These are phyloP conservation scores for Achaetomium macrosporum DNA, from an alignment of 2,329 filamentous ascomycete species.

Conservation along the genomic window DNA sequence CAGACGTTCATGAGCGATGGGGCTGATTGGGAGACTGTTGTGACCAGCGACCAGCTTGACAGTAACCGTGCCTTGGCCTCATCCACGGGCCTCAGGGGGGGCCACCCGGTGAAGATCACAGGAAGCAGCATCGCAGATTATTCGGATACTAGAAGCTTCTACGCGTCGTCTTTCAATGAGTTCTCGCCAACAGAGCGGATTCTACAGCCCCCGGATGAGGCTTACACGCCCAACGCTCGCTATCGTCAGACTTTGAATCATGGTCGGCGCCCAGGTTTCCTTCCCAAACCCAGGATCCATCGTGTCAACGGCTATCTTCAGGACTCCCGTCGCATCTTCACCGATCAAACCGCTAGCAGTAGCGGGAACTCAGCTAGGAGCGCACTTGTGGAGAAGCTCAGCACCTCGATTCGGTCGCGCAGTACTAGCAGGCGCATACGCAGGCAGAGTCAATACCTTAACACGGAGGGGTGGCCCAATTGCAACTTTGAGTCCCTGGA, in stretches of 20 bases:
- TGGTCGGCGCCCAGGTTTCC: slow-evolving; percentile 26
- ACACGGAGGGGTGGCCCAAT: background rate
- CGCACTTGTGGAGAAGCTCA: slow-evolving; percentile 18
- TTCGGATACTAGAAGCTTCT: slow-evolving; percentile 32
- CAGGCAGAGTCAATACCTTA: background rate
- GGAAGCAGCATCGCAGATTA: slow-evolving; percentile 25
- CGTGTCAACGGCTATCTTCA: slow-evolving; percentile 30
- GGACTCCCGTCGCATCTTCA: slow-evolving; percentile 20
- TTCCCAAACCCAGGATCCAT: slow-evolving; percentile 28
- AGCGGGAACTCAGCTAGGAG: slow-evolving; percentile 13
- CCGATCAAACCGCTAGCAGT: slow-evolving; percentile 16
- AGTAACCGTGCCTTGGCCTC: slow-evolving; percentile 23
- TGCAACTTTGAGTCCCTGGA: slow-evolving; percentile 12
- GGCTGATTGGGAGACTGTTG: slow-evolving; percentile 38
- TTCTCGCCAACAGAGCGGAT: slow-evolving; percentile 27
- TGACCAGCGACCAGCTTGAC: slow-evolving; percentile 27
- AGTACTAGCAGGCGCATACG: slow-evolving; percentile 3
- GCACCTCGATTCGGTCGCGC: slow-evolving; percentile 14
- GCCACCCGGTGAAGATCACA: slow-evolving; percentile 19
- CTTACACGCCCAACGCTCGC: background rate
- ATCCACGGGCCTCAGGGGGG: slow-evolving; percentile 5
- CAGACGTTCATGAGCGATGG: slow-evolving; percentile 25
- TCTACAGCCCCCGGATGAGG: slow-evolving; percentile 23
- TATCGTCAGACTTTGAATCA: slow-evolving; percentile 19
- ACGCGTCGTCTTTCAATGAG: slow-evolving; percentile 16